Evolutionary conservation across 2,329 filamentous ascomycete species (phyloP).

Genomic region (Colletotrichum sidae): DNA sequence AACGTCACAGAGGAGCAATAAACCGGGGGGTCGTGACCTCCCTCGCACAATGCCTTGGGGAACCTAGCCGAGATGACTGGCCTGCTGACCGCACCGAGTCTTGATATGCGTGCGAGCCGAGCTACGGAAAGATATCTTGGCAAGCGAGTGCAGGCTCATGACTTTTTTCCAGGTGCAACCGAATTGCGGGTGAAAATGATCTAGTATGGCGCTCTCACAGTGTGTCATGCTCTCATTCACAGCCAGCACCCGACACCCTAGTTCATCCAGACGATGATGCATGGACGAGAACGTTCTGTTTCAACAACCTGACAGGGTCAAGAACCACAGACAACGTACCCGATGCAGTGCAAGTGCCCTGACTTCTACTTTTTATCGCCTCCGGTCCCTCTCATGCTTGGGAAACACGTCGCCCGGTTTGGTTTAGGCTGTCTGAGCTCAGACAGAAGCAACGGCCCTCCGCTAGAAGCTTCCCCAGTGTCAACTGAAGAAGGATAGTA

Average conservation of each 20-base stretch:
- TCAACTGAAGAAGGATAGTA: conserved; percentile 26
- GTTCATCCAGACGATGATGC: too few species aligned
- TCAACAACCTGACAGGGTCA: conserved; percentile 6
- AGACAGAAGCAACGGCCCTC: neutral
- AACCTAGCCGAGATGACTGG: conserved; percentile 26
- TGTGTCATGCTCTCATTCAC: too few species aligned
- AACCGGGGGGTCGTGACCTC: conserved; percentile 35
- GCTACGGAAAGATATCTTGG: neutral
- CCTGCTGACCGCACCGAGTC: conserved; percentile 24
- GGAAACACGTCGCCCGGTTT: too few species aligned
- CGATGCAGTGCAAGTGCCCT: conserved; percentile 3
- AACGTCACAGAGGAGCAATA: conserved; percentile 25
- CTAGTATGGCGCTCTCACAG: too few species aligned
- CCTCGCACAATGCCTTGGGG: conserved; percentile 21
- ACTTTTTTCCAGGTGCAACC: too few species aligned
- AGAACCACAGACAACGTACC: neutral
- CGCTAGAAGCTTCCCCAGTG: conserved; percentile 5
- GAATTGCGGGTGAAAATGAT: too few species aligned
- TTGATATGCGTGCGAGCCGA: neutral
- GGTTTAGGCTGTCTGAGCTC: conserved; percentile 3
- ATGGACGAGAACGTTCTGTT: conserved; percentile 23
- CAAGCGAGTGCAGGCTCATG: too few species aligned
- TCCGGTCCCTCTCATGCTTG: neutral
- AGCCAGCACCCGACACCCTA: neutral
- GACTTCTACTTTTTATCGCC: conserved; percentile 1